Evolutionary conservation across 768 basidiomycete species (phyloP).

Genomic region (Leccinum fibrillosum): DNA sequence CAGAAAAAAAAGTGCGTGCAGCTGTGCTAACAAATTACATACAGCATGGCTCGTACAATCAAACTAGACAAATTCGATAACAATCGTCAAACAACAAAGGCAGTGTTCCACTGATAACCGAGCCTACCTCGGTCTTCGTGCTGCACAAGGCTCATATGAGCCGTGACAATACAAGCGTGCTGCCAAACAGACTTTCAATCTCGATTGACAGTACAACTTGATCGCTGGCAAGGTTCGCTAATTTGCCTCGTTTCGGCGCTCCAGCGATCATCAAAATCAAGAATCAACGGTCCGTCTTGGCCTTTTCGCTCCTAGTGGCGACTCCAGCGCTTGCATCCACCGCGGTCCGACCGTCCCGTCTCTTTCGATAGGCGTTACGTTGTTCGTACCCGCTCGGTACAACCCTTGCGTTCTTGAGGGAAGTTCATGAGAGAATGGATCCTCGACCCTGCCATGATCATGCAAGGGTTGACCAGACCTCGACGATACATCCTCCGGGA

Average conservation of each 20-base stretch:
- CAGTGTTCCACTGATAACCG: neutral
- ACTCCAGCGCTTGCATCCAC: slow-evolving; percentile 27
- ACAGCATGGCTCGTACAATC: neutral
- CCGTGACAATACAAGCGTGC: neutral
- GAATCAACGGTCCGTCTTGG: slow-evolving; percentile 17
- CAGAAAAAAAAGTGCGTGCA: neutral
- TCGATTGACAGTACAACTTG: neutral
- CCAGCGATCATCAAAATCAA: slow-evolving; percentile 2
- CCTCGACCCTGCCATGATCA: slow-evolving; percentile 20
- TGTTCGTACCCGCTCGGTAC: slow-evolving; percentile 28
- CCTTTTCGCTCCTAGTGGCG: slow-evolving; percentile 29
- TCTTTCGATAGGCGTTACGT: slow-evolving; percentile 56
- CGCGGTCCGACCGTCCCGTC: slow-evolving; percentile 16
- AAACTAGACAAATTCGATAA: neutral
- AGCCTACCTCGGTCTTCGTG: neutral
- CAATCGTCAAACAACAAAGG: slow-evolving; percentile 1
- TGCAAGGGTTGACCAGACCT: slow-evolving; percentile 6
- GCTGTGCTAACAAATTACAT: slow-evolving; percentile 9
- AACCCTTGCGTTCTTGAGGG: slow-evolving; percentile 15
- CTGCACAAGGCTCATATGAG: neutral
- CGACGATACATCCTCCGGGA: slow-evolving; percentile 19
- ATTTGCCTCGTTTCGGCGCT: neutral
- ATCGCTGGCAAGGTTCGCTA: neutral
- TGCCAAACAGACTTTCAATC: neutral
- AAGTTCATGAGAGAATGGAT: slow-evolving; percentile 14